Evolutionary conservation across 2,329 filamentous ascomycete genomes (phyloP).

Genomic region (Talaromyces sp.): DNA sequence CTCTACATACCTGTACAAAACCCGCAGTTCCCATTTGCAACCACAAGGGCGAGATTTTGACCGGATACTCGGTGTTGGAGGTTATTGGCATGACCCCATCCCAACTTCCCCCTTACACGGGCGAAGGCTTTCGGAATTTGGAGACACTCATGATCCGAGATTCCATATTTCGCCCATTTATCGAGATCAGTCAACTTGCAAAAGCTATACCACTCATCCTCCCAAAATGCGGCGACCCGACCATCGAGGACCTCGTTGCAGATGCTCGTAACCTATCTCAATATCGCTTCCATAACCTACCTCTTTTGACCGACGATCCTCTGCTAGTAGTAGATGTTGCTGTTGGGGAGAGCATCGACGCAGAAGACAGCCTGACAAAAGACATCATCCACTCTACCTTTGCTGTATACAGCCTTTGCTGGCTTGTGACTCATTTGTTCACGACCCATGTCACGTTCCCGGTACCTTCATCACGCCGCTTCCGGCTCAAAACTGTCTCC

Average conservation of each 20-base stretch:
- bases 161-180: constrained; percentile 4
- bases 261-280: constrained; percentile 11
- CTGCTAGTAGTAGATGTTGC: constrained; percentile 1
- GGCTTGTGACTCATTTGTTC: constrained; percentile 8
- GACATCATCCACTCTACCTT: constrained; percentile 2
- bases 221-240: not conserved
- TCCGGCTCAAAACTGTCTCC: constrained; percentile 2
- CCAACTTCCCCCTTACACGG: not conserved
- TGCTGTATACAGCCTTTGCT: constrained; percentile 9
- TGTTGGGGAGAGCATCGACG: not conserved
- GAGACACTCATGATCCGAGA: constrained; percentile 1
- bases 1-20: constrained; percentile 8
- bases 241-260: not conserved
- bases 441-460: constrained; percentile 11
- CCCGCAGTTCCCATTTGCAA: constrained; percentile 9
- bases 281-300: constrained; percentile 10
- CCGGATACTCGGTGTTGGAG: constrained; percentile 2
- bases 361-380: not conserved
- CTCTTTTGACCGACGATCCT: constrained; percentile 1
- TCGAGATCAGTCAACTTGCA: constrained; percentile 9
- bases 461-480: constrained; percentile 6
- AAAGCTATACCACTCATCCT: constrained; percentile 2
- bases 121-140: constrained; percentile 7
- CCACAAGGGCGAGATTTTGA: not conserved
- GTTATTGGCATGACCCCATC: constrained; percentile 5